Evolutionary conservation across 805 yeast genomes (phyloP), one percentile per base, ranked within the genome.

Genomic region (Saccharomyces mikatae): DNA sequence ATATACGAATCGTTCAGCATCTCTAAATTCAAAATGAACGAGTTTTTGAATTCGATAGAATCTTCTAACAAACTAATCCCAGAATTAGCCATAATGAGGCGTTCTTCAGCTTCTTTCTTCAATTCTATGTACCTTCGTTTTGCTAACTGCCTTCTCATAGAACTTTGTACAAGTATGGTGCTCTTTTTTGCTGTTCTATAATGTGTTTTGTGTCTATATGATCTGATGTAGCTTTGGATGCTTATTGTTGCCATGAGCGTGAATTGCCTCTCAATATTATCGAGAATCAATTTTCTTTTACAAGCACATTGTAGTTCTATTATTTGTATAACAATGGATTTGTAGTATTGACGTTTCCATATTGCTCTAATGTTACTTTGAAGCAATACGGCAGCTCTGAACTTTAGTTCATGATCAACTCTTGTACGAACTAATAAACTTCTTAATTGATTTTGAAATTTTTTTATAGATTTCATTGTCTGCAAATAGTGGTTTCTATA

Each of bases 101-200:
- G 46, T 14, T 17, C 44, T 66, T 86, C 86, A 31, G 96, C 95
- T 60, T 90, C 96, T 22, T 75, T 78, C 68, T 80, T 84, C 66
- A 87, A 76, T 52, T 76, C 72, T 58, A 71, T 71, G 59, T 84
- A 80, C 66, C 85, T 85, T 48, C 70, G 71, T 56, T 73, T 73
- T n/a, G 97, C 97, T 54, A 76, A 71, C 53, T 79, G 80, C 62
- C 89, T 80, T 73, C 97, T 81, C 58, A 82, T 73, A 61, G 81
- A 76, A 44, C 88, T 78, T 70, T 91, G 97, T 30, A 87, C 79
- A 51, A 80, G 71, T 47, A 87, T 76, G 46, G 87, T 79, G n/a
- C 87, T 79, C 56, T 74, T 73, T 53, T 71, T 68, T 48, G 77
- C 66, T 49, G 70, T 71, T 30, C 68, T 60, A 67, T 75, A 83